Evolutionary conservation across 225 moss, liverwort and hornwort species (phyloP), one percentile per base, ranked within the genome.

Genomic region (Bryoerythrophyllum caledonicum): DNA sequence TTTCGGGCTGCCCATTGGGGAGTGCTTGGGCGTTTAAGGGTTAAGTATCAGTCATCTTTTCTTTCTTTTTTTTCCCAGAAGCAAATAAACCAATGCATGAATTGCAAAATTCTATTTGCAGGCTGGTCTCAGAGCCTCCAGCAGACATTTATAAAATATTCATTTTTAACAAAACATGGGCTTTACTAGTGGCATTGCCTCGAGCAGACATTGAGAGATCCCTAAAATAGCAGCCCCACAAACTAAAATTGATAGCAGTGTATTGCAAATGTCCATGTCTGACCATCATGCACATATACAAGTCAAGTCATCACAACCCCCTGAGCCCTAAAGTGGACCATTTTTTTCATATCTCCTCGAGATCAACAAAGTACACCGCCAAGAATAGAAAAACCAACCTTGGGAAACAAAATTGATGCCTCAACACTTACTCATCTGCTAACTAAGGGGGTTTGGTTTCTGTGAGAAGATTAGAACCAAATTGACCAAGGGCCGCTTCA

Each of bases 51-150:
- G 24, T 7, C 63, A 34, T 46, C 56, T 6, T 35, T 3, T 1
- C 32, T 66, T n/a, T 5, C 13, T 3, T 23, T 1, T 0, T 44
- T 60, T 20, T 5, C 12, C 44, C 14, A 14, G 15, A 32, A 7
- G 19, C 10, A 7, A 58, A 58, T 66, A 21, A 37, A 16, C 15
- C 7, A 28, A 16, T 27, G 38, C 51, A 27, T 10, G 25, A 16
- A 59, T 66, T 72, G 21, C 51, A 10, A 14, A 25, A 48, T 25
- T 78, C 65, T 78, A 28, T 51, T 60, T 28, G 59, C 49, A 66
- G 71, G 24, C 2, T n/a, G 0, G 16, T 65, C 48, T 17, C 13
- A 37, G 35, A 2, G 25, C 72, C 72, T 73, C 10, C 11, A 73
- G 59, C 49, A 79, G 72, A n/a, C 72, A 60, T 49, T 8, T 46